phyloP scores from a whole-genome alignment of 805 yeast species.

The Candida suzukii region DNA sequence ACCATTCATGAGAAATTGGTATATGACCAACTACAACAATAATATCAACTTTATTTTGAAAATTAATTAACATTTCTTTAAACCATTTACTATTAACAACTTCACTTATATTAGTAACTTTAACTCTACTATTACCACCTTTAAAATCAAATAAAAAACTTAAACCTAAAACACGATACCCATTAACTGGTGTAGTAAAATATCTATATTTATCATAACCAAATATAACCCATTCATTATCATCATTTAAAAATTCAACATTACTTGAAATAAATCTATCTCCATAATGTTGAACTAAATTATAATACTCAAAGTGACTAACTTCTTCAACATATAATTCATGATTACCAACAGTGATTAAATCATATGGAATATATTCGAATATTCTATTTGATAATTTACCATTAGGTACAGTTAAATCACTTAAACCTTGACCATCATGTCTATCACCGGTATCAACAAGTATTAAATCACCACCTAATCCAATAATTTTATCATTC shows the following conservation, averaged over 20 bases:
- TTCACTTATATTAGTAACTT: constrained; percentile 55
- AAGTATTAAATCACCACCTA: constrained; percentile 57
- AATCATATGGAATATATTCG: constrained; percentile 54
- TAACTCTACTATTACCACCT: constrained; percentile 45
- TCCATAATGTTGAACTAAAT: constrained; percentile 50
- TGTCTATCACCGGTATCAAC: constrained; percentile 91
- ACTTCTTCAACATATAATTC: constrained; percentile 70
- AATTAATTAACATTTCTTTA: constrained; percentile 29
- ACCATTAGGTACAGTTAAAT: constrained; percentile 73
- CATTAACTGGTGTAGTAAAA: constrained; percentile 53
- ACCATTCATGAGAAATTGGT: constrained; percentile 56
- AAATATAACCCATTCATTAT: constrained; percentile 48
- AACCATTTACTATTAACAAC: constrained; percentile 63
- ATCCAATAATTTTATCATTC: constrained; percentile 18
- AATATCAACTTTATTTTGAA: constrained; percentile 46
- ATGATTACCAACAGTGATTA: constrained; percentile 85
- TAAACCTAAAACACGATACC: constrained; percentile 52
- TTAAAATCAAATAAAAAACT: constrained; percentile 80
- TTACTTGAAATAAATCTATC: constrained; percentile 66
- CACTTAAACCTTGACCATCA: constrained; percentile 90
- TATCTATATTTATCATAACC: constrained; percentile 59
- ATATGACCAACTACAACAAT: constrained; percentile 73
- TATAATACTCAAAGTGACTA: constrained; percentile 57
- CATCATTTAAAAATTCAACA: constrained; percentile 47
- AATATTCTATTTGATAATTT: constrained; percentile 54